Percentiles rank a stretch among this genome's conserved stretches.
Conservation (phyloP, 768 basidiomycete species). For the Cubamyces lactineus region DNA sequence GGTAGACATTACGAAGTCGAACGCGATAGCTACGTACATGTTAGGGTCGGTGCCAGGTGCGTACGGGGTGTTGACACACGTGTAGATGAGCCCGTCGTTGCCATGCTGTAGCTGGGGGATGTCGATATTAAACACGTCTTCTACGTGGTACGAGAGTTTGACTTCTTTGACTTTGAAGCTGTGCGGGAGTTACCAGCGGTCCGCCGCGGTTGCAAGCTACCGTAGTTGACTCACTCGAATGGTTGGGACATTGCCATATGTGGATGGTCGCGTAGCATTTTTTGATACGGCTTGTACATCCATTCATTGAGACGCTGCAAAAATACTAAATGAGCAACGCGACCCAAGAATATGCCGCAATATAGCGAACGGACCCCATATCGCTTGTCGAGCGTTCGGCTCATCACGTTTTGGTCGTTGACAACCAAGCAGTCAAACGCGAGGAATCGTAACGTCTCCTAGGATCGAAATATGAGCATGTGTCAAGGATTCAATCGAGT, state of each 20-base stretch:
- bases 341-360: not conserved
- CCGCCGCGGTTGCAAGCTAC: not conserved
- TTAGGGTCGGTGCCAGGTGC: constrained; percentile 79
- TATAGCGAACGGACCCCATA: constrained; percentile 72
- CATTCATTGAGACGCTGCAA: constrained; percentile 75
- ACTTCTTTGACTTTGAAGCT: constrained; percentile 91
- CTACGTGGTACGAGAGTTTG: constrained; percentile 83
- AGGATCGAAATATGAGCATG: constrained; percentile 18
- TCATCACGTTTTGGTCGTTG: constrained; percentile 87
- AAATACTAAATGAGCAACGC: not conserved
- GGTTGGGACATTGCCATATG: constrained; percentile 66
- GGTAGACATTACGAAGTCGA: not conserved
- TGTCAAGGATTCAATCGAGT: not conserved
- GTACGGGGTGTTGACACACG: constrained; percentile 85
- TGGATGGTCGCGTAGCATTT: constrained; percentile 70
- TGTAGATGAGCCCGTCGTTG: constrained; percentile 97
- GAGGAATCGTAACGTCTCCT: constrained; percentile 84
- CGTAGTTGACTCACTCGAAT: constrained; percentile 68
- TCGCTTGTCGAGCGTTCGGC: constrained; percentile 77
- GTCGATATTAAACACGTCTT: constrained; percentile 81
- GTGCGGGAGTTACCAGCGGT: not conserved
- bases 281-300: constrained; percentile 80
- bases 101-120: constrained; percentile 88
- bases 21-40: constrained; percentile 62
- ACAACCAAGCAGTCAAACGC: constrained; percentile 94